Conservation (phyloP, 2,329 filamentous ascomycete species). For the Akanthomyces dipterigenus region DNA sequence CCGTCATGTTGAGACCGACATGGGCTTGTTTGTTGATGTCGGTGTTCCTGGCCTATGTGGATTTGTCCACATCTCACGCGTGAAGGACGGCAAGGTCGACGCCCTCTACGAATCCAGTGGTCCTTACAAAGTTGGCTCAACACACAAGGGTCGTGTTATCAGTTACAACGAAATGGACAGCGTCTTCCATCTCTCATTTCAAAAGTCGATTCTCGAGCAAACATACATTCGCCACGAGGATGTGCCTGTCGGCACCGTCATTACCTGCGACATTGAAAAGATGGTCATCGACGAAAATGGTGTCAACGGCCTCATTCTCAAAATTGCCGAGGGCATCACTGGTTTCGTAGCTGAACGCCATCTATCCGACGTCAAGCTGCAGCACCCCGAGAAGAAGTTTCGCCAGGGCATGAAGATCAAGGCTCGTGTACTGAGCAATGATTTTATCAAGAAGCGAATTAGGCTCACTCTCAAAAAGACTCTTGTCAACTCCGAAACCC, state of each 20-base stretch:
- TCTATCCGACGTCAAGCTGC: conserved; percentile 77
- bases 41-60: conserved; percentile 60
- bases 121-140: conserved; percentile 68
- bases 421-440: conserved; percentile 74
- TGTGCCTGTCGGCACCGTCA: conserved; percentile 70
- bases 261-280: conserved; percentile 80
- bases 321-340: conserved; percentile 76
- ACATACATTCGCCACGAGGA: conserved; percentile 89
- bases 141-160: conserved; percentile 74
- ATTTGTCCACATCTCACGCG: conserved; percentile 89
- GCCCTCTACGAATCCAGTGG: conserved; percentile 70
- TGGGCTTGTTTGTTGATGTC: conserved; percentile 75
- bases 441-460: conserved; percentile 69
- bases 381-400: conserved; percentile 96
- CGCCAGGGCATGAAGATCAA: conserved; percentile 79
- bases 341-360: conserved; percentile 87
- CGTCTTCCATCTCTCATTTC: conserved; percentile 76
- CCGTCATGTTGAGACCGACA: conserved; percentile 67
- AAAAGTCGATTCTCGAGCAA: conserved; percentile 76
- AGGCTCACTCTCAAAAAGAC: conserved; percentile 92
- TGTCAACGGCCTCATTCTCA: conserved; percentile 73
- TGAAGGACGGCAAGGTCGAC: conserved; percentile 87
- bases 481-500: conserved; percentile 78
- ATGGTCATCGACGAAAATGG: conserved; percentile 73
- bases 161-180: conserved; percentile 86